These are phyloP conservation scores for Colletotrichum sp. DNA, from an alignment of 2,329 filamentous ascomycete species.

Conservation along the genomic window DNA sequence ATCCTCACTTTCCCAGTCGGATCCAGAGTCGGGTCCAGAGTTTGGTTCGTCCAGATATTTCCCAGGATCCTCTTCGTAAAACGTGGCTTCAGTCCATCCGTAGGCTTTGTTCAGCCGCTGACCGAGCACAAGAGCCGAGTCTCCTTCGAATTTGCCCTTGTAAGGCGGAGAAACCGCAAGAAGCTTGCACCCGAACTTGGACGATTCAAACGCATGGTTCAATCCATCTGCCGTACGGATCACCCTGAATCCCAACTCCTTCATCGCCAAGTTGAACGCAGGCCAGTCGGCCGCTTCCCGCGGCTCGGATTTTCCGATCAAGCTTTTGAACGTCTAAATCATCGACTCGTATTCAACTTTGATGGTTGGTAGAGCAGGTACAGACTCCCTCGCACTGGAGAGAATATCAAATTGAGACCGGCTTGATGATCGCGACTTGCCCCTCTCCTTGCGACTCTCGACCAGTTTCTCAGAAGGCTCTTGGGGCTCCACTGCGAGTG, in stretches of 20 bases:
- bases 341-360: neutral
- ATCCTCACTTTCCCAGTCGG: neutral
- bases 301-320: constrained; percentile 32
- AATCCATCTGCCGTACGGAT: constrained; percentile 32
- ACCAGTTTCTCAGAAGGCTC: constrained; percentile 28
- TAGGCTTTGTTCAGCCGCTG: constrained; percentile 37
- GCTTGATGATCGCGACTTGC: constrained; percentile 47
- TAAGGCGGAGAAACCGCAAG: constrained; percentile 44
- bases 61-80: constrained; percentile 22
- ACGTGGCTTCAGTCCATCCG: constrained; percentile 39
- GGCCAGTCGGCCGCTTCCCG: constrained; percentile 38
- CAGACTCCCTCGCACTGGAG: neutral
- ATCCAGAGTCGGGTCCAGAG: neutral
- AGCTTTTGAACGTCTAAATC: constrained; percentile 40
- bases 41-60: neutral
- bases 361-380: neutral
- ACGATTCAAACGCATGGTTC: neutral
- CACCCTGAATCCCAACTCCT: constrained; percentile 45
- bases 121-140: constrained; percentile 29
- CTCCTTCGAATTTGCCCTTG: constrained; percentile 37
- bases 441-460: constrained; percentile 42
- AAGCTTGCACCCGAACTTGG: constrained; percentile 21
- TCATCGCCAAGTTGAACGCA: constrained; percentile 45
- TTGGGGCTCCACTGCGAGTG: constrained; percentile 19
- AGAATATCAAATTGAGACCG: constrained; percentile 38